phyloP scores from a whole-genome alignment of 495 filamentous ascomycete species.

The Alectoria sarmentosa region DNA sequence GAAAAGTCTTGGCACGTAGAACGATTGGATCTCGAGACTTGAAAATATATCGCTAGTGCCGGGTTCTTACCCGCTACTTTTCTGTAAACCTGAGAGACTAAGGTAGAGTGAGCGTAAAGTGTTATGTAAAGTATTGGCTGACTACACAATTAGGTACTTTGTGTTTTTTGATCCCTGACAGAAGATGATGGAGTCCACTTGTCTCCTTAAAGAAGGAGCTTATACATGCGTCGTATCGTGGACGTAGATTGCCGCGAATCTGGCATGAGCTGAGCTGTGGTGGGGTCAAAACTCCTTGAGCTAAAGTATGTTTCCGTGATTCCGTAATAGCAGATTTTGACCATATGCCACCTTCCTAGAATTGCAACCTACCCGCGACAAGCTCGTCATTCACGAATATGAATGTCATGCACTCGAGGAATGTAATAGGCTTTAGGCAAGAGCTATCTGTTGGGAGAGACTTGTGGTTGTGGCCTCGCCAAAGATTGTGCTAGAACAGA shows the following conservation, averaged over 20 bases:
- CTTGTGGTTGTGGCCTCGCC: background rate
- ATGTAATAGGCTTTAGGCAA: background rate
- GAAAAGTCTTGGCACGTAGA: constrained; percentile 8
- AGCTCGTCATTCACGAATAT: constrained; percentile 5
- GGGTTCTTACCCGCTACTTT: background rate
- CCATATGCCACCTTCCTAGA: constrained; percentile 15
- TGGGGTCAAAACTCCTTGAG: background rate
- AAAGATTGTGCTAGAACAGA: constrained; percentile 7
- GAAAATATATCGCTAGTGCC: constrained; percentile 3
- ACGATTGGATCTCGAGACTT: constrained; percentile 10
- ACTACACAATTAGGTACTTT: too few relatives aligned
- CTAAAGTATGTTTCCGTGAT: background rate
- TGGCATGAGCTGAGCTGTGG: constrained; percentile 8
- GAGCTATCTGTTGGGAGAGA: background rate
- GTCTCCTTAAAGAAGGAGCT: constrained; percentile 17
- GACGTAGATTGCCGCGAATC: constrained; percentile 7
- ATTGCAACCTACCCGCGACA: constrained; percentile 1
- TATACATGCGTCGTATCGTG: background rate
- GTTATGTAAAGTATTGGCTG: too few relatives aligned
- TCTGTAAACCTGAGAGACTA: too few relatives aligned
- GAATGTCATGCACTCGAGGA: background rate
- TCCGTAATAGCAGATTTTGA: background rate
- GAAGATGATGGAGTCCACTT: background rate
- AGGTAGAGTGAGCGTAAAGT: too few relatives aligned
- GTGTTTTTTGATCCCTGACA: too few relatives aligned